These are phyloP conservation scores for Rhizopogon rudus DNA, from an alignment of 768 basidiomycete species.

Conservation along the genomic window DNA sequence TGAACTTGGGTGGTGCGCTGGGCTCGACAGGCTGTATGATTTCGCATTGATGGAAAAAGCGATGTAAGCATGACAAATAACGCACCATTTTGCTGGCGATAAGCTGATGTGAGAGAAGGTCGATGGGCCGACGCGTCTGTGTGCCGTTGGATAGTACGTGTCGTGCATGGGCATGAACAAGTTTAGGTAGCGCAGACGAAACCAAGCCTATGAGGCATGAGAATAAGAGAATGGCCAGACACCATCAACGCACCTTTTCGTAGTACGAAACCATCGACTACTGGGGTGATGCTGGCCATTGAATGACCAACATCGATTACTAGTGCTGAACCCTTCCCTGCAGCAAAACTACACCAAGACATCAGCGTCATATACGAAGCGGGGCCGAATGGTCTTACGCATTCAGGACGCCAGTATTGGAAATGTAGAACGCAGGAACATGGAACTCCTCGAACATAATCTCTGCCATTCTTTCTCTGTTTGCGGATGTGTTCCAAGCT, in stretches of 20 bases:
- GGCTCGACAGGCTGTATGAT: conserved; percentile 66
- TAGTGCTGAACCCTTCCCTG: conserved; percentile 95
- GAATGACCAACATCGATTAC: conserved; percentile 93
- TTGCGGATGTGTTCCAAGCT: conserved; percentile 92
- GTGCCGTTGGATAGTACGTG: conserved; percentile 54
- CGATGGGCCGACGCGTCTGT: conserved; percentile 49
- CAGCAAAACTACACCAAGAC: conserved; percentile 66
- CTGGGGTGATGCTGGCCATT: conserved; percentile 87
- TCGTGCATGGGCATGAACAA: conserved; percentile 77
- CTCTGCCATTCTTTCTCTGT: conserved; percentile 92
- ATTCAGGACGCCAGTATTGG: conserved; percentile 90
- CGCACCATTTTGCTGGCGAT: conserved; percentile 74
- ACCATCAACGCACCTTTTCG: conserved; percentile 64
- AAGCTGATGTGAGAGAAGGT: conserved; percentile 82
- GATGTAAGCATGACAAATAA: neutral
- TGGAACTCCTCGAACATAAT: conserved; percentile 97
- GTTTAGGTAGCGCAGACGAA: conserved; percentile 68
- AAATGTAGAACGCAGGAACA: conserved; percentile 94
- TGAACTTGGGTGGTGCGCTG: conserved; percentile 56
- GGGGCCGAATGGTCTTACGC: conserved; percentile 51
- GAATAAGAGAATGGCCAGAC: neutral
- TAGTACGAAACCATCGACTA: conserved; percentile 96
- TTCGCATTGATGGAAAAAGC: conserved; percentile 2
- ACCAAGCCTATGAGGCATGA: conserved; percentile 54
- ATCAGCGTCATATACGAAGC: conserved; percentile 7